phyloP scores from a whole-genome alignment of 1,139 yeast genomes.

The Hansenula lynferdii region DNA sequence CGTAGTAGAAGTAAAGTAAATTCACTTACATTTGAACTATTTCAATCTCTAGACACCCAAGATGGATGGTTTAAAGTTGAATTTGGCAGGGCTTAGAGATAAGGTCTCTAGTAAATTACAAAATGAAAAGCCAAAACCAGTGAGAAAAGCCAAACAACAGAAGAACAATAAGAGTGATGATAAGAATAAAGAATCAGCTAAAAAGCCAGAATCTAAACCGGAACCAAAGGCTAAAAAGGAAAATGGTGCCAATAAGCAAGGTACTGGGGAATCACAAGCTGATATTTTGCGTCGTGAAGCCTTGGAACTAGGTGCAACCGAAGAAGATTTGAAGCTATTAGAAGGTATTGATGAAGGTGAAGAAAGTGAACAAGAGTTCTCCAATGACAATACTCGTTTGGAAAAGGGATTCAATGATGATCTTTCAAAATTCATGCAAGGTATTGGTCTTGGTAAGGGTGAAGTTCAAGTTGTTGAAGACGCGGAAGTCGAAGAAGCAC shows the following conservation, averaged over 20 bases:
- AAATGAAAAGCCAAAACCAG: constrained; percentile 11
- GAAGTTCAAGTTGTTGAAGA: constrained; percentile 34
- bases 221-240: neutral
- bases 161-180: constrained; percentile 13
- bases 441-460: constrained; percentile 53
- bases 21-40: too few species aligned
- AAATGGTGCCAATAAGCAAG: neutral
- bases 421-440: constrained; percentile 59
- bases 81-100: constrained; percentile 25
- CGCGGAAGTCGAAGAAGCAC: constrained; percentile 30
- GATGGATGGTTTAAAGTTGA: constrained; percentile 24
- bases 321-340: constrained; percentile 56
- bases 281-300: constrained; percentile 60
- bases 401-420: constrained; percentile 55
- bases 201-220: too few species aligned
- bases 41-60: neutral
- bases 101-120: constrained; percentile 24
- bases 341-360: constrained; percentile 54
- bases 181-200: constrained; percentile 1
- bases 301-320: constrained; percentile 66
- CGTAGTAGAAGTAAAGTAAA: too few species aligned
- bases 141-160: constrained; percentile 11
- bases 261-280: neutral
- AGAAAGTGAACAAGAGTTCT: constrained; percentile 61
- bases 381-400: constrained; percentile 28